Conservation (phyloP, 148 eudicot genomes). For the Dianthus caryophyllus region DNA sequence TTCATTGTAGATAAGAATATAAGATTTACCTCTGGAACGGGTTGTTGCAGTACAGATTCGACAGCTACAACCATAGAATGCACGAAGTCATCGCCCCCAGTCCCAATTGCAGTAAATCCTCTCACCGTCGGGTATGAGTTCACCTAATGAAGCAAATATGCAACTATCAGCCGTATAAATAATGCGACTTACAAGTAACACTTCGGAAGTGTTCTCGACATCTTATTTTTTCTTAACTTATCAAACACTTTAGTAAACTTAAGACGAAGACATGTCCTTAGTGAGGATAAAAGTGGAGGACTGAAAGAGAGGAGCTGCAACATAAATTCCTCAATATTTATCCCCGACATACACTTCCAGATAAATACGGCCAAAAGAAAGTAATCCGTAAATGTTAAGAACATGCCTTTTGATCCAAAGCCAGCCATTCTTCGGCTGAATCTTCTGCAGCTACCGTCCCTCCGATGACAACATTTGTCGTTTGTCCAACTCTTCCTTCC, state of each 20-base stretch:
- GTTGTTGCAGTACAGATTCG: slow-evolving; percentile 79
- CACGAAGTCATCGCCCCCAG: slow-evolving; percentile 95
- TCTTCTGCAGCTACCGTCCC: slow-evolving; percentile 89
- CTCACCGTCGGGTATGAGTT: slow-evolving; percentile 84
- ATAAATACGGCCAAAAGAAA: too few species aligned
- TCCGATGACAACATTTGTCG: slow-evolving; percentile 86
- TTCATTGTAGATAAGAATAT: background rate
- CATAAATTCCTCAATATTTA: too few species aligned
- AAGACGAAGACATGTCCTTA: too few species aligned
- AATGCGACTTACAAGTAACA: too few species aligned
- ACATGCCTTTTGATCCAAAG: slow-evolving; percentile 72
- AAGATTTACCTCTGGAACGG: slow-evolving; percentile 69
- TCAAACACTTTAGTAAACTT: too few species aligned
- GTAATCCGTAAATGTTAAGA: background rate
- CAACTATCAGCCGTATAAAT: background rate
- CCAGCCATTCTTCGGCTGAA: slow-evolving; percentile 81
- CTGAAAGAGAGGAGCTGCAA: too few species aligned
- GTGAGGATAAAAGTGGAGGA: too few species aligned
- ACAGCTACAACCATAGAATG: slow-evolving; percentile 93
- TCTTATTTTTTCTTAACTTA: too few species aligned
- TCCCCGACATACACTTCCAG: too few species aligned
- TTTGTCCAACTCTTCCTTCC: slow-evolving; percentile 91
- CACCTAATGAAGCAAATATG: slow-evolving; percentile 38
- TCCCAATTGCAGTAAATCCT: slow-evolving; percentile 93
- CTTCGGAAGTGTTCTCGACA: too few species aligned